Evolutionary conservation across 1,284 basidiomycete species (phyloP).

Genomic region (Cystobasidium pallidum): DNA sequence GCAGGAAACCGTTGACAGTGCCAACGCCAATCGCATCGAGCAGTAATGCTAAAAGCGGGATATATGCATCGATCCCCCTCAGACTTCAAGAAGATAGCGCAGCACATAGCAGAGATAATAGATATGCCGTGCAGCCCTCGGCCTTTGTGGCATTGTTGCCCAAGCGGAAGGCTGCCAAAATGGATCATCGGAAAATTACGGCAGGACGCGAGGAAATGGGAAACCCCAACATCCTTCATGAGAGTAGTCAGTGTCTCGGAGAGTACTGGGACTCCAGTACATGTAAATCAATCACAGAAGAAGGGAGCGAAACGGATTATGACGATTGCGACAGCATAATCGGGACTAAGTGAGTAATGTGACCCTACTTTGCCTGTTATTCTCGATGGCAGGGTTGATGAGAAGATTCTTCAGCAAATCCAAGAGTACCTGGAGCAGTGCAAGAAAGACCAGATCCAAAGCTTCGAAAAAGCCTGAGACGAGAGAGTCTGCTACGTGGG

Average conservation of each 20-base stretch:
- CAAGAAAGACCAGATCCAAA: not conserved
- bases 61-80: no score
- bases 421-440: not conserved
- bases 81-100: not conserved
- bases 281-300: not conserved
- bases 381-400: not conserved
- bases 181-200: not conserved
- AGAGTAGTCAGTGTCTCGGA: not conserved
- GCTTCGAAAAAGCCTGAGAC: not conserved
- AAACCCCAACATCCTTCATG: not conserved
- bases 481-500: not conserved
- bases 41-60: not conserved
- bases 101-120: not conserved
- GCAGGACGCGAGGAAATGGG: no score
- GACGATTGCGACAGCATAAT: not conserved
- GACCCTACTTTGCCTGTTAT: not conserved
- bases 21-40: not conserved
- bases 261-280: slow-evolving; percentile 15
- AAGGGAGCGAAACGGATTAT: slow-evolving; percentile 1
- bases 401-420: not conserved
- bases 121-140: not conserved
- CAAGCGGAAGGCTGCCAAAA: slow-evolving; percentile 1
- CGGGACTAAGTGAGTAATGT: not conserved
- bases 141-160: not conserved
- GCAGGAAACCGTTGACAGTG: not conserved